These are phyloP conservation scores for Mortierella sp. DNA, from an alignment of 371 early-diverging fungal genomes.

Conservation along the genomic window DNA sequence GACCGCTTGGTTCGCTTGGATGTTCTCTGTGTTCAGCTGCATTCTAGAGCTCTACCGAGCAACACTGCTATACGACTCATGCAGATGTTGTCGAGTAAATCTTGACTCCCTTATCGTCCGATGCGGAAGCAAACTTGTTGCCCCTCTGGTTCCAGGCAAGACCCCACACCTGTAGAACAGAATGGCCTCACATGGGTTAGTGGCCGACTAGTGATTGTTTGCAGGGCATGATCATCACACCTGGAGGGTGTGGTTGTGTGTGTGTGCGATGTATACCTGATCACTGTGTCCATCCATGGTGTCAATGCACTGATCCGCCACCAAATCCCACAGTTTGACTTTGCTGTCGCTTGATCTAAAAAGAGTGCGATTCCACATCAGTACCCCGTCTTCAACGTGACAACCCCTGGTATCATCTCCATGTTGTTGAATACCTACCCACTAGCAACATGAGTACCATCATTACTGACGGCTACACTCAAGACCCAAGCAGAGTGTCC, in stretches of 20 bases:
- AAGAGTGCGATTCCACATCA: neutral
- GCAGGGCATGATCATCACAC: too few relatives aligned
- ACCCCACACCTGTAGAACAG: slow-evolving; percentile 70
- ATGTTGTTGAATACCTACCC: slow-evolving; percentile 43
- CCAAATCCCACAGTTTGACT: slow-evolving; percentile 86
- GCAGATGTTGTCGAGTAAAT: slow-evolving; percentile 50
- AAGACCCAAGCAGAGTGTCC: slow-evolving; percentile 85
- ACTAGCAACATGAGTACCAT: slow-evolving; percentile 78
- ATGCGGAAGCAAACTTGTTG: slow-evolving; percentile 77
- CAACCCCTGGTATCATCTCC: neutral
- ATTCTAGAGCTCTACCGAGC: neutral
- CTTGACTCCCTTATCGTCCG: slow-evolving; percentile 71
- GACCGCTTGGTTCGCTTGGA: too few relatives aligned
- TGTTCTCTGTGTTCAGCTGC: neutral
- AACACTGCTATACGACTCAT: slow-evolving; percentile 8
- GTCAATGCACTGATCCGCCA: slow-evolving; percentile 77
- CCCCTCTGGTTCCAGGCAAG: slow-evolving; percentile 84
- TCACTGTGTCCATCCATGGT: slow-evolving; percentile 84
- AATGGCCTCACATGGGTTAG: neutral
- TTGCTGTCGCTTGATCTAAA: slow-evolving; percentile 72
- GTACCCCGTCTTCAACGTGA: neutral
- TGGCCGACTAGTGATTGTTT: too few relatives aligned
- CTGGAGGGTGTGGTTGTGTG: too few relatives aligned
- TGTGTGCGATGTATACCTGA: slow-evolving; percentile 70
- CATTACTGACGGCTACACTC: slow-evolving; percentile 74